phyloP scores from a whole-genome alignment of 2,329 filamentous ascomycete genomes.

The Penicillium freii region DNA sequence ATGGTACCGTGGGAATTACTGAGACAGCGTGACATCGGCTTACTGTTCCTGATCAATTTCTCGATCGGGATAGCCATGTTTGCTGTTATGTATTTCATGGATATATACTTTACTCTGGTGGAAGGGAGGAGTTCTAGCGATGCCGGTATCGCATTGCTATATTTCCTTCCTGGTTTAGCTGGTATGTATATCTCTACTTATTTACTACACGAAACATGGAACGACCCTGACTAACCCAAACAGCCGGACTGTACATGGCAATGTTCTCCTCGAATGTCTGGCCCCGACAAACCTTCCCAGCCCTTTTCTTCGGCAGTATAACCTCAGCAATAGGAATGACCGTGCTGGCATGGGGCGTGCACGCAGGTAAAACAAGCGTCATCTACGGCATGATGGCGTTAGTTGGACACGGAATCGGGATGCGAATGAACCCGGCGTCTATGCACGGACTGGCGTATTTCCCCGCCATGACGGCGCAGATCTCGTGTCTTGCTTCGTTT shows the following conservation, averaged over 20 bases:
- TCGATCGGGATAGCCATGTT: neutral
- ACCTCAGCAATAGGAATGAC: neutral
- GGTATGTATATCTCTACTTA: neutral
- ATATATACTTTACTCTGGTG: neutral
- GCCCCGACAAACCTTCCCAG: neutral
- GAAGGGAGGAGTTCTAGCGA: neutral
- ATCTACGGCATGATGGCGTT: constrained; percentile 68
- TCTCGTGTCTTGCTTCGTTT: neutral
- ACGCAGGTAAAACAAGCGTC: constrained; percentile 38
- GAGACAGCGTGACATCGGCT: neutral
- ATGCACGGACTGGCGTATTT: constrained; percentile 47
- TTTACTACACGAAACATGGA: no score
- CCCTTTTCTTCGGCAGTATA: neutral
- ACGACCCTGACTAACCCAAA: neutral
- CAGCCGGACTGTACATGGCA: neutral
- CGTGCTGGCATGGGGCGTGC: neutral
- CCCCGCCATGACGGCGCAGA: neutral
- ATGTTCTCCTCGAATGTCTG: neutral
- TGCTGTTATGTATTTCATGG: neutral
- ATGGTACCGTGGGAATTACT: neutral
- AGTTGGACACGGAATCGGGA: constrained; percentile 60
- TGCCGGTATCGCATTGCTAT: neutral
- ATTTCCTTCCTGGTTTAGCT: neutral
- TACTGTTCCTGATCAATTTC: neutral
- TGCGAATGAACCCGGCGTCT: constrained; percentile 63